Evolutionary conservation across 2,329 filamentous ascomycete genomes (phyloP), one percentile per base, ranked within the genome.

Genomic region (Hypoxylon sp.): DNA sequence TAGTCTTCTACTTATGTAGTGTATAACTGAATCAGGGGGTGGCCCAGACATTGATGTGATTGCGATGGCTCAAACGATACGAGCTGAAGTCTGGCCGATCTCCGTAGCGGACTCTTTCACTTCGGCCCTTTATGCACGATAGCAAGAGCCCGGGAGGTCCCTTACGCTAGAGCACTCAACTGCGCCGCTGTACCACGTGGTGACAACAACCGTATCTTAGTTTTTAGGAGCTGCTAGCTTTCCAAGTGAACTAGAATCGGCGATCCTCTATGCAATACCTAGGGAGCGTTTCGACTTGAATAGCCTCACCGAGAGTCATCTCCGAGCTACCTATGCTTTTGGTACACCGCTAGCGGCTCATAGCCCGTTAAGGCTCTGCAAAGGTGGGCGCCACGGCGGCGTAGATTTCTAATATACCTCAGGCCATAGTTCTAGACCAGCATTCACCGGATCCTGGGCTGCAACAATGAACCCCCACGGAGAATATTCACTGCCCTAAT

Each of bases 391-490:
- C 26, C 46, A 58, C 20, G 24, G 49, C 46, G 44, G 33, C 30
- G 26, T 46, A 32, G 22, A 26, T 28, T 44, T 49, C 32, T 50
- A 45, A 38, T 32, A 48, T 20, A 57, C 42, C 55, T 33, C 38
- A 28, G 32, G 30, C 55, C 18, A 45, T 28, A 48, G 50, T 52
- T 67, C 51, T 50, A 45, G 60, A 45, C 52, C 48, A 54, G 16
- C 40, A 50, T 49, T 48, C 5, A 38, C 30, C 16, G 18, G 18
- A 16, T 11, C 44, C 26, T 16, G 49, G 33, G 32, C 30, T 26
- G 7, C 26, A 49, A 55, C 55, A 30, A 38, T 49, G 24, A 42
- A 48, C 52, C 50, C 57, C 57, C 57, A 57, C 56, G 51, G 24
- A 64, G 33, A 53, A 18, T 20, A 36, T 44, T 53, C 45, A 30